Conservation (phyloP, 2,329 filamentous ascomycete species). For the Cytospora chrysosperma region DNA sequence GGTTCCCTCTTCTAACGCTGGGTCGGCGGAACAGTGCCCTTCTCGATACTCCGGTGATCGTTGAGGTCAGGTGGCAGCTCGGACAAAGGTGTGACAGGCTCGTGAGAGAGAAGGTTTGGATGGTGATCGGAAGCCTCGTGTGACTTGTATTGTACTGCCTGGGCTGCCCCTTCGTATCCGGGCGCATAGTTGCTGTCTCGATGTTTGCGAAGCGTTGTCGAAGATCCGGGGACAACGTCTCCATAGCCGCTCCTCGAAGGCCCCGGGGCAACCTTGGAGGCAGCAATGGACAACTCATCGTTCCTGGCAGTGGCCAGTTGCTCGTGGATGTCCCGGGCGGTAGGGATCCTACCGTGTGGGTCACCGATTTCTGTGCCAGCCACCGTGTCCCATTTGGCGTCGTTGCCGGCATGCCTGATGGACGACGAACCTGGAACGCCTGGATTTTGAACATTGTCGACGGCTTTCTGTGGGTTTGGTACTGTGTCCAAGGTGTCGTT, state of each 20-base stretch:
- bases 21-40: neutral
- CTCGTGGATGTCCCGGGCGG: neutral
- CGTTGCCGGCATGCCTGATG: neutral
- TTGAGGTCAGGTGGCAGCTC: conserved; percentile 7
- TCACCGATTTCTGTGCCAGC: conserved; percentile 6
- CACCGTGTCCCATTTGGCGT: neutral
- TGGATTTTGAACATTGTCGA: neutral
- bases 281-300: neutral
- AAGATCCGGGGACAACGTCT: neutral
- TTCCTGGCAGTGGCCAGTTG: neutral
- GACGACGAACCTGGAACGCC: neutral
- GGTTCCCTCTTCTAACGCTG: conserved; percentile 8
- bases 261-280: neutral
- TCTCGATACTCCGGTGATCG: neutral
- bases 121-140: conserved; percentile 2
- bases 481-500: neutral
- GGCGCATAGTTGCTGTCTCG: conserved; percentile 13
- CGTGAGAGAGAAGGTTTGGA: conserved; percentile 3
- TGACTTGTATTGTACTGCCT: neutral
- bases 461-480: neutral
- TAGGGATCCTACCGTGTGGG: conserved; percentile 12
- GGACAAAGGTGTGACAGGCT: conserved; percentile 1
- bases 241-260: neutral
- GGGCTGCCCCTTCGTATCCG: conserved; percentile 8
- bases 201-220: conserved; percentile 1